Base-by-base conservation (phyloP, 2,329 filamentous ascomycete species). In the Aspergillus viridinutans region DNA sequence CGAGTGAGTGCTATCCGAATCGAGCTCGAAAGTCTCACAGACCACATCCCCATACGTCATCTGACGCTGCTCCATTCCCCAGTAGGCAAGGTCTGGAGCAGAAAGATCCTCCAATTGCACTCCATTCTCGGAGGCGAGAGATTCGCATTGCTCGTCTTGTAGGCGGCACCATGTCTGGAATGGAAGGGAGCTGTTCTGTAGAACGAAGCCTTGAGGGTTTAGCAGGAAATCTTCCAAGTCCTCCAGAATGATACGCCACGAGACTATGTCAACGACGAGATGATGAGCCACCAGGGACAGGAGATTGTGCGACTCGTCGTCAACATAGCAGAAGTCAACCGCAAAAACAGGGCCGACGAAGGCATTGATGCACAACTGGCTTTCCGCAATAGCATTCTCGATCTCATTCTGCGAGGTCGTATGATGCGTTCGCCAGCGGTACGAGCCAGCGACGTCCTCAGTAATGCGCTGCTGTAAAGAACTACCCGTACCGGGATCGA, bases 291-390 rank as follows among this genome's bases (percentile, higher is more conserved):
- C 69, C 57, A 75, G 63, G 1, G 69, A 75, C 29, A 76, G 28
- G 1, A 73, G 53, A 42, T 59, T 59, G 3, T 68, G 64, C 17
- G 65, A 62, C 1, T 69, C 69, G 40, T 69, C 69, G 42, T 73
- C 59, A 3, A 74, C 57, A 5, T 72, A 60, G 56, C 80, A 75
- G 9, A 80, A 58, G 53, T 80, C 76, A 3, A 76, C 68, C 0
- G 74, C 74, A 32, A 80, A 64, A 0, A 78, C 61, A 1, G 78
- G 73, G 0, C 74, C 73, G 20, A 67, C 61, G n/a, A 74, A 65
- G 32, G 66, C 68, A 56, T 73, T 67, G 49, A 77, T 72, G 26
- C 62, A 67, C 3, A 60, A 61, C 54, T 75, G 73, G 51, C 70
- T 73, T 1, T 67, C 59, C 0, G 64, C 60, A 32, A 74, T 63